Conservation (phyloP, 2,329 filamentous ascomycete species). For the Saccharata proteae region DNA sequence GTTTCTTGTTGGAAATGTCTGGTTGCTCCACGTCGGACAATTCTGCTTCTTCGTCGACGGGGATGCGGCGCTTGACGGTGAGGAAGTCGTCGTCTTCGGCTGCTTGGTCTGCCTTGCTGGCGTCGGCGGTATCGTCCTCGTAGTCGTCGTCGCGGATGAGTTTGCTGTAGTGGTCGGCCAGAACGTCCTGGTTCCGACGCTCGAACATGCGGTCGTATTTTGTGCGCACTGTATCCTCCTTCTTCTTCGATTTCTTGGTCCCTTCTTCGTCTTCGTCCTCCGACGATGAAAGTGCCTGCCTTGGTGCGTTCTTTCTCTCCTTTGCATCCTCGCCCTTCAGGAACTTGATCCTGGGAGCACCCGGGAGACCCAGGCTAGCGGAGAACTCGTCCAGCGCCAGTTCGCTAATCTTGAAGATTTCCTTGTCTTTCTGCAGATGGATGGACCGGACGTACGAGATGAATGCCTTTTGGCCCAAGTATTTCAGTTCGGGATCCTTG, state of each 20-base stretch:
- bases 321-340: conserved; percentile 82
- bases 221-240: conserved; percentile 67
- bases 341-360: conserved; percentile 86
- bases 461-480: conserved; percentile 91
- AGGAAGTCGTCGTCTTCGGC: conserved; percentile 73
- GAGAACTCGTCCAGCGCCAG: conserved; percentile 81
- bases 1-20: conserved; percentile 35
- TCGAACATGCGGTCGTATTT: conserved; percentile 99
- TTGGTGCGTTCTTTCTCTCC: conserved; percentile 72
- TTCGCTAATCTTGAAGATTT: conserved; percentile 73
- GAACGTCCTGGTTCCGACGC: conserved; percentile 84
- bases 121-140: conserved; percentile 22
- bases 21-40: conserved; percentile 22
- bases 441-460: conserved; percentile 79
- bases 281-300: conserved; percentile 46
- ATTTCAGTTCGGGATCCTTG: conserved; percentile 86
- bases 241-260: conserved; percentile 40
- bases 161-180: conserved; percentile 88
- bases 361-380: conserved; percentile 73
- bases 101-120: conserved; percentile 19
- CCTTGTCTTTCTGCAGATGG: conserved; percentile 81
- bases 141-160: conserved; percentile 55
- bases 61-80: conserved; percentile 76
- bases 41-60: conserved; percentile 48
- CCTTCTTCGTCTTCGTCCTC: conserved; percentile 42